Conservation (phyloP, 2,329 filamentous ascomycete species). For the Ustulina deusta region DNA sequence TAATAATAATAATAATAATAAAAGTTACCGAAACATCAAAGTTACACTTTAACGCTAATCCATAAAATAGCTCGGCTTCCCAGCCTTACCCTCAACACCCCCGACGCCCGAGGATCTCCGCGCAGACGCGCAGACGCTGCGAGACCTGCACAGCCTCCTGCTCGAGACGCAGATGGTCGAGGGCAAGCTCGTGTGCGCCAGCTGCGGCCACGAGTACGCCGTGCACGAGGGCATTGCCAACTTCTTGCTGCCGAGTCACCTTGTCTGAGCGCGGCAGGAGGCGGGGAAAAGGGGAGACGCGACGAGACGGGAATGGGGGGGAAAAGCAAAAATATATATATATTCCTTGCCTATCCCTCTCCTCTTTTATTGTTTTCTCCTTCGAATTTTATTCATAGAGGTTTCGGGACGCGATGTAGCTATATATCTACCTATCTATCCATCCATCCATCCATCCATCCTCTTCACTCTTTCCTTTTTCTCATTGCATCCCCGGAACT, state of each 20-base stretch:
- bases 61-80: conserved; percentile 77
- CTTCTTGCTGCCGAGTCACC: conserved; percentile 91
- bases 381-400: too few species aligned
- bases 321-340: background rate
- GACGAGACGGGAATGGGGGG: background rate
- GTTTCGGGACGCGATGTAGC: too few species aligned
- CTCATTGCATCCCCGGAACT: too few species aligned
- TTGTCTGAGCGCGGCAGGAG: conserved; percentile 65
- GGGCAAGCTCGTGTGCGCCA: conserved; percentile 89
- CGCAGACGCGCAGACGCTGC: conserved; percentile 75
- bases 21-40: too few species aligned
- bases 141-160: conserved; percentile 83
- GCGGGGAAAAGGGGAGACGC: too few species aligned
- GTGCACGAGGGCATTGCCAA: conserved; percentile 97
- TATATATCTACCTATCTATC: too few species aligned
- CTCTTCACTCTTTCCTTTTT: too few species aligned
- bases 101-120: conserved; percentile 72
- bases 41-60: background rate
- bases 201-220: conserved; percentile 93
- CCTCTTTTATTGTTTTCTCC: too few species aligned
- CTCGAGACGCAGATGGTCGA: conserved; percentile 91
- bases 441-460: too few species aligned
- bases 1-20: too few species aligned
- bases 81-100: conserved; percentile 73
- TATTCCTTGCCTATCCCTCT: background rate